Conservation (phyloP, 75 land plant species). For the Isoetes taiwanensis region DNA sequence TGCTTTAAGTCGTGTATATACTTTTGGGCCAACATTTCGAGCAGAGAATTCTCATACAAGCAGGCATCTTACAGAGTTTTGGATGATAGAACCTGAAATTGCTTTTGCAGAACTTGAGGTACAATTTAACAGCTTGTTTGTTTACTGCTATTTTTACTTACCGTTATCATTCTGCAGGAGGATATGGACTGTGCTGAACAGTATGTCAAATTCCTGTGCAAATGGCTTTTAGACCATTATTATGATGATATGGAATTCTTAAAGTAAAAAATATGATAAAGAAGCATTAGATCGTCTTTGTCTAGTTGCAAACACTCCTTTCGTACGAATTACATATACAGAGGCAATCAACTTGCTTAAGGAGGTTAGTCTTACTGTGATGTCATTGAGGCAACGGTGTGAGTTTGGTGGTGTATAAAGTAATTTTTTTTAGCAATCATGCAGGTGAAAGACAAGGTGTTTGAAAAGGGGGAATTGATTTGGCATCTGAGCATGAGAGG, state of each 20-base stretch:
- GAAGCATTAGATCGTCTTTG: not conserved
- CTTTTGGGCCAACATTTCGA: constrained; percentile 2
- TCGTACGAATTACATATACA: not conserved
- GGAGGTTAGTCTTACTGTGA: not conserved
- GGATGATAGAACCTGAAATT: constrained; percentile 5
- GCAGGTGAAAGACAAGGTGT: not conserved
- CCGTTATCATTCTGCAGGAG: not conserved
- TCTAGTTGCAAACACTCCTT: not conserved
- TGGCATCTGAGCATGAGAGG: constrained; percentile 7
- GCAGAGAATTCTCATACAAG: constrained; percentile 4
- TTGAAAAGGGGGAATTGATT: constrained; percentile 8
- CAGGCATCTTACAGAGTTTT: not conserved
- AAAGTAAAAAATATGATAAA: not conserved
- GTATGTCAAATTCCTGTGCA: constrained; percentile 5
- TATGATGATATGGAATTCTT: constrained; percentile 2
- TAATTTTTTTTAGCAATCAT: not conserved
- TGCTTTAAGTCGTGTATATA: not conserved
- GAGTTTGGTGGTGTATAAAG: not conserved
- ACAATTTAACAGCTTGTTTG: not conserved
- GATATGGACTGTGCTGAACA: constrained; percentile 8
- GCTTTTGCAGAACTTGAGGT: constrained; percentile 5
- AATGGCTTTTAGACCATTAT: not conserved
- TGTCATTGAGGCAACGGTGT: no score
- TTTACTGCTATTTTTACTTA: not conserved
- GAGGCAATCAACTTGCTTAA: not conserved